phyloP scores from a whole-genome alignment of 495 filamentous ascomycete species.

The Hyaloscypha hepaticicola region DNA sequence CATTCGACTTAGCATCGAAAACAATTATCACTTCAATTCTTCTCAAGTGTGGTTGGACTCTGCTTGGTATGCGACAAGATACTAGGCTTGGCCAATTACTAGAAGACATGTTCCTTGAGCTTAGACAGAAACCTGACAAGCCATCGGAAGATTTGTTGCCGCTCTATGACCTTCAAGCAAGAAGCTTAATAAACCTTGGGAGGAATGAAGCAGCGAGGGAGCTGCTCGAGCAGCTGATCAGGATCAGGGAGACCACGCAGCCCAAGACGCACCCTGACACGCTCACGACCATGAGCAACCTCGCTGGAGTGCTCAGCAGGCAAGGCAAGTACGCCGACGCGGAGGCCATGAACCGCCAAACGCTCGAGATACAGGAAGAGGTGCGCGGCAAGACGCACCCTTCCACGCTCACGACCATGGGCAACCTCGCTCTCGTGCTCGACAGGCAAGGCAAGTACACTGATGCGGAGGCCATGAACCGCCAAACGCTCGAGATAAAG shows the following conservation, averaged over 20 bases:
- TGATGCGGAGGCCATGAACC: slow-evolving; percentile 16
- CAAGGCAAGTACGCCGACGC: slow-evolving; percentile 39
- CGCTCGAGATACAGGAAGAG: slow-evolving; percentile 31
- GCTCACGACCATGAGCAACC: slow-evolving; percentile 29
- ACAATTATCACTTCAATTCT: slow-evolving; percentile 24
- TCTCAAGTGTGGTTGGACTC: slow-evolving; percentile 28
- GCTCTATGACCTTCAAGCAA: slow-evolving; percentile 27
- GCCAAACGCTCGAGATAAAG: slow-evolving; percentile 18
- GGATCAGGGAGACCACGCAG: slow-evolving; percentile 29
- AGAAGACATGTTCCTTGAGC: slow-evolving; percentile 18
- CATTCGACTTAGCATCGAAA: slow-evolving; percentile 18
- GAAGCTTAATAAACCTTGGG: slow-evolving; percentile 19
- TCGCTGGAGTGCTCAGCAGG: slow-evolving; percentile 11
- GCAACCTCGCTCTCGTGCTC: no score
- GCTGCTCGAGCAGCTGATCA: slow-evolving; percentile 36
- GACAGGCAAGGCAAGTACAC: no score
- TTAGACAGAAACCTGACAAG: slow-evolving; percentile 14
- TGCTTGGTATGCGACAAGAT: slow-evolving; percentile 28
- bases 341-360: slow-evolving; percentile 28
- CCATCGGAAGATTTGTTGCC: slow-evolving; percentile 25
- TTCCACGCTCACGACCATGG: slow-evolving; percentile 32
- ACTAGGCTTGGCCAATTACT: slow-evolving; percentile 23
- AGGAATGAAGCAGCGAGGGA: slow-evolving; percentile 15
- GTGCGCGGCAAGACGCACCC: slow-evolving; percentile 33
- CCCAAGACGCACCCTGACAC: slow-evolving; percentile 33